A percentile compares a stretch with the other conserved stretches of the same genome.
phyloP scores from a whole-genome alignment of 2,329 filamentous ascomycete genomes.

The Ophiostoma ulmi region DNA sequence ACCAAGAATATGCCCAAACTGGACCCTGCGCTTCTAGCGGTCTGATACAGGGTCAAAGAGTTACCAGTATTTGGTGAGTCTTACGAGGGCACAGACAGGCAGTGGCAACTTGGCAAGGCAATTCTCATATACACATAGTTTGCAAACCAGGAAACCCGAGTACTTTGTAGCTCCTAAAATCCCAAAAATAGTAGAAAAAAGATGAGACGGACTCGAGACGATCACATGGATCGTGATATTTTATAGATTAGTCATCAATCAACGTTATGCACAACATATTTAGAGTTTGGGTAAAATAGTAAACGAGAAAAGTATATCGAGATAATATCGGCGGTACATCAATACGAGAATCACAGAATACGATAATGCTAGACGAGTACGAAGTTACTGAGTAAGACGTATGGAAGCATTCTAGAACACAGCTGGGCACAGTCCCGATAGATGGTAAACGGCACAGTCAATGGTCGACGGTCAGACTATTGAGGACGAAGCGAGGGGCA shows the following conservation, averaged over 20 bases:
- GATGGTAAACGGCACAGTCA: not conserved
- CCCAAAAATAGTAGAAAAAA: not conserved
- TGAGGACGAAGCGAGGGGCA: conserved; percentile 2
- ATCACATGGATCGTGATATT: not conserved
- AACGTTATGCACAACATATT: not conserved
- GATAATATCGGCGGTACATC: not conserved
- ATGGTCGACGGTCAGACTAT: not conserved
- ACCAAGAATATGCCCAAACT: too few species aligned
- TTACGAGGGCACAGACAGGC: conserved; percentile 1
- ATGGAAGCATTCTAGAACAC: conserved; percentile 12
- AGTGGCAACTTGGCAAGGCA: not conserved
- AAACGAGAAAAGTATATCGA: not conserved
- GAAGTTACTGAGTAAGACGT: not conserved
- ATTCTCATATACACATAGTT: too few species aligned
- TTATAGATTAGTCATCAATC: not conserved
- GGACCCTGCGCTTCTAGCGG: not conserved
- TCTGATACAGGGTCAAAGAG: conserved; percentile 3
- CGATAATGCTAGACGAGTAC: too few species aligned
- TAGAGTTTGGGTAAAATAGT: not conserved
- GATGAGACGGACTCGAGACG: conserved; percentile 12
- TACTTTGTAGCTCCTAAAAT: not conserved
- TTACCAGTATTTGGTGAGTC: not conserved
- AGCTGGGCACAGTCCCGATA: not conserved
- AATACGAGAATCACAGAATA: not conserved
- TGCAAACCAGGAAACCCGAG: not conserved